These are phyloP conservation scores for Melastoma malabathricum DNA, from an alignment of 345 rosid genomes.

Conservation along the genomic window DNA sequence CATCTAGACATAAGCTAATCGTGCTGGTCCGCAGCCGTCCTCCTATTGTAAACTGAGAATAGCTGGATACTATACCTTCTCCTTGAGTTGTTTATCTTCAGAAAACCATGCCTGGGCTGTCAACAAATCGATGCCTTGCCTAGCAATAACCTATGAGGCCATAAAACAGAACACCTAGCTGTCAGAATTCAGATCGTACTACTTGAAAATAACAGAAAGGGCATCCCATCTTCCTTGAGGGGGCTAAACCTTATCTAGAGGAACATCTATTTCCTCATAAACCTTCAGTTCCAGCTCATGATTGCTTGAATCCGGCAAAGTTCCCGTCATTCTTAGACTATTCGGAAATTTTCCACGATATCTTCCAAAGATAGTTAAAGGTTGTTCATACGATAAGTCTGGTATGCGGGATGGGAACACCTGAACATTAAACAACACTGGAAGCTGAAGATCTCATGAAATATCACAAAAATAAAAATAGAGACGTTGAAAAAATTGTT, in stretches of 20 bases:
- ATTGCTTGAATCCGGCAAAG: constrained; percentile 41
- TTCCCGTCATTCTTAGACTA: constrained; percentile 34
- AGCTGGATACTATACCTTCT: constrained; percentile 41
- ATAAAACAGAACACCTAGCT: too few species aligned
- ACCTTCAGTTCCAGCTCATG: constrained; percentile 39
- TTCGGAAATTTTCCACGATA: constrained; percentile 52
- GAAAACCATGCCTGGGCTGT: constrained; percentile 86
- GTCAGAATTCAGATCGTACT: background rate
- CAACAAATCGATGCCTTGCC: constrained; percentile 59
- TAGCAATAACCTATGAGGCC: constrained; percentile 39
- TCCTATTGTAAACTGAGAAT: background rate
- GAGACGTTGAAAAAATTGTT: too few species aligned
- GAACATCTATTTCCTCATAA: constrained; percentile 37
- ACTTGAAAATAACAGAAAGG: background rate
- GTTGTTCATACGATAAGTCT: constrained; percentile 51
- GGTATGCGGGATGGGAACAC: constrained; percentile 43
- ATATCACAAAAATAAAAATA: too few species aligned
- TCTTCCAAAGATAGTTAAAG: constrained; percentile 52
- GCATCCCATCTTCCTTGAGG: background rate
- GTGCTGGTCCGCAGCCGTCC: too few species aligned
- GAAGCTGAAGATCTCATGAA: background rate
- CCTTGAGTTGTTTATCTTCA: constrained; percentile 48
- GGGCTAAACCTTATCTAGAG: constrained; percentile 42
- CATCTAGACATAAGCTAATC: too few species aligned
- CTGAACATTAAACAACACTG: constrained; percentile 14